Percentiles rank a stretch among this genome's conserved stretches.
These are phyloP conservation scores for Diatrype stigma DNA, from an alignment of 2,329 filamentous ascomycete genomes.

Conservation along the genomic window DNA sequence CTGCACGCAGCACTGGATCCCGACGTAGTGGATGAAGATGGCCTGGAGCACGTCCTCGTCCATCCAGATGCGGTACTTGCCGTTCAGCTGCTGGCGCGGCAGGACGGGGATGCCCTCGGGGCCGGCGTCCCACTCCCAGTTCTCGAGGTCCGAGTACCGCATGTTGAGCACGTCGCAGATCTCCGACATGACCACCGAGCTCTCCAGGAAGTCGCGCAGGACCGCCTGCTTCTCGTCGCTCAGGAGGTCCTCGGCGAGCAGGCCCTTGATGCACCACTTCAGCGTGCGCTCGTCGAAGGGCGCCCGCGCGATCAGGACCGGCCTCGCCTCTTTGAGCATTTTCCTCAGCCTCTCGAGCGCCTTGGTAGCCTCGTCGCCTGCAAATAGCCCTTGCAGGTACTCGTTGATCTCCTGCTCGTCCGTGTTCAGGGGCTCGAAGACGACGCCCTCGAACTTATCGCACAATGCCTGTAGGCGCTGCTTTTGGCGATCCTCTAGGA, in stretches of 20 bases:
- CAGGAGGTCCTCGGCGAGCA: conserved; percentile 36
- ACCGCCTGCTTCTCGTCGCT: conserved; percentile 38
- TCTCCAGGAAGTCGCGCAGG: conserved; percentile 34
- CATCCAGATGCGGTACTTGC: conserved; percentile 42
- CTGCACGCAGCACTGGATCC: conserved; percentile 29
- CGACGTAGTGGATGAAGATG: conserved; percentile 41
- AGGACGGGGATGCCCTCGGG: conserved; percentile 36
- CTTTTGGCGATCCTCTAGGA: conserved; percentile 30
- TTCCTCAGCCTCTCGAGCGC: conserved; percentile 15
- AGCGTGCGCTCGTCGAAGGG: conserved; percentile 30
- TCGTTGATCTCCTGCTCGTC: conserved; percentile 25
- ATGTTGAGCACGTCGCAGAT: conserved; percentile 41
- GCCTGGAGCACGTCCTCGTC: conserved; percentile 42
- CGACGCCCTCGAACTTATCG: conserved; percentile 35
- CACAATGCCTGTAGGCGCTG: conserved; percentile 31
- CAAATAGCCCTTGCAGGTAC: conserved; percentile 29
- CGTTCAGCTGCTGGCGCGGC: conserved; percentile 37
- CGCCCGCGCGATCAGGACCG: conserved; percentile 16
- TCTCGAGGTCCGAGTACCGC: conserved; percentile 34
- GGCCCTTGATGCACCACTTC: conserved; percentile 31
- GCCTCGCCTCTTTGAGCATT: conserved; percentile 10
- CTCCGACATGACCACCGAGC: conserved; percentile 34
- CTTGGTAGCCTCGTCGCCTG: conserved; percentile 21
- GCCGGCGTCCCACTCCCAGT: conserved; percentile 39
- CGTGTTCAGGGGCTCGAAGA: conserved; percentile 32